These are phyloP conservation scores for Plantago major DNA, from an alignment of 257 asterid genomes.

Conservation along the genomic window DNA sequence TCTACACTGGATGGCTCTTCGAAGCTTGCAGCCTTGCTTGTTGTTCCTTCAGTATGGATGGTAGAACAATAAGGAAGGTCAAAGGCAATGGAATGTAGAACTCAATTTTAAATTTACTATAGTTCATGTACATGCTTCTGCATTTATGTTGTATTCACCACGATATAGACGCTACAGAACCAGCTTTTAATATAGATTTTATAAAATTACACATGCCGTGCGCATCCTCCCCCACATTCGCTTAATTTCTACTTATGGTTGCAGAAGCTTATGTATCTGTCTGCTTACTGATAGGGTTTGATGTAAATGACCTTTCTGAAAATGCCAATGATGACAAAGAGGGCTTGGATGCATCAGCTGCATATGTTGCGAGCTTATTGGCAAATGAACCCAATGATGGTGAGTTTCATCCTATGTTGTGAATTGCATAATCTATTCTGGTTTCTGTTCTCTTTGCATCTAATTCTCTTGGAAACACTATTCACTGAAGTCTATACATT, in stretches of 20 bases:
- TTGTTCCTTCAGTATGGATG: no score
- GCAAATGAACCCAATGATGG: slow-evolving; percentile 75
- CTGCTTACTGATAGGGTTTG: slow-evolving; percentile 62
- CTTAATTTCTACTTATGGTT: slow-evolving; percentile 7
- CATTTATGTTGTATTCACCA: background rate
- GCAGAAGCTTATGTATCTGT: slow-evolving; percentile 14
- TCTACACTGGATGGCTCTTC: background rate
- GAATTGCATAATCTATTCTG: background rate
- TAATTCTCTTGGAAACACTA: slow-evolving; percentile 1
- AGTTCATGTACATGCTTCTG: background rate
- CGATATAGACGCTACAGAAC: background rate
- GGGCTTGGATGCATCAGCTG: slow-evolving; percentile 85
- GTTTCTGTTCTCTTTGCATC: slow-evolving; percentile 8
- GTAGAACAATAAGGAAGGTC: no score
- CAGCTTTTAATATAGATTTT: background rate
- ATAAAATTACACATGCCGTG: no score
- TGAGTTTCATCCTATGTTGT: slow-evolving; percentile 36
- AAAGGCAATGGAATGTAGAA: no score
- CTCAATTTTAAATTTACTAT: background rate
- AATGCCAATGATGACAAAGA: slow-evolving; percentile 61
- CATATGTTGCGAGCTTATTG: slow-evolving; percentile 84
- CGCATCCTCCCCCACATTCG: slow-evolving; percentile 2
- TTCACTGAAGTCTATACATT: no score
- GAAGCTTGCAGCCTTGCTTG: background rate
- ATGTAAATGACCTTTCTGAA: slow-evolving; percentile 81